Base-by-base conservation (phyloP, 179 eudicot species). In the Spinacia oleracea region DNA sequence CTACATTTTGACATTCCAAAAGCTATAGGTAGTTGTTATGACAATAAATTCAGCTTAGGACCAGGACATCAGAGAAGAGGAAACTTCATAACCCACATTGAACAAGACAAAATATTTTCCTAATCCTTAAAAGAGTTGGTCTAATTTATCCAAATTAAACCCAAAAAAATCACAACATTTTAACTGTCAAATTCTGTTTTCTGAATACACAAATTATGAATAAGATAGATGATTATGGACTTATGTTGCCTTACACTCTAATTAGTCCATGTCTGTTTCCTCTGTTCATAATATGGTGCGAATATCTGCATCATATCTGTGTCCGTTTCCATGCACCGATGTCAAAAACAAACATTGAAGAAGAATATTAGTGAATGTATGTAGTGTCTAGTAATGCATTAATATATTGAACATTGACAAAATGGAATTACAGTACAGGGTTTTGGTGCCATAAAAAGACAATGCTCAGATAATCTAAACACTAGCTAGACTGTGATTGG, bases 71-170 rank as follows among this genome's bases (percentile, higher is more conserved):
- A 53, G 16, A 20, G 23, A 64, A 3, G 25, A 35, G 20, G 73
- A 73, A 59, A 35, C 66, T 50, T 76, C 62, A 23, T 27, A 48
- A 55, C 25, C 9, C 27, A 78, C 76, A 75, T 72, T 80, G 73
- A 83, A 79, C 50, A 58, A 72, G 85, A 73, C 80, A 77, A 34
- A 79, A 46, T 75, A 81, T 79, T 70, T 40, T 31, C 66, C 51
- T 20, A 78, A 75, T 82, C 81, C 27, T 63, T 4, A 15, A 60
- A 60, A 23, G 11, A 60, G 18, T 25, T 10, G 35, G 65, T 29
- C 32, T 27, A 27, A 2, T 25, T 56, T 25, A 25, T 4, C 35
- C 15, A 59, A 8, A 3, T 12, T 18, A 27, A 60, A 27, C 31
- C 66, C 11, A 14, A 10, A 27, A 60, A 25, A 60, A 1, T 10